Evolutionary conservation across 306 rosid genomes (phyloP).

Genomic region (Prunus fruticosa): DNA sequence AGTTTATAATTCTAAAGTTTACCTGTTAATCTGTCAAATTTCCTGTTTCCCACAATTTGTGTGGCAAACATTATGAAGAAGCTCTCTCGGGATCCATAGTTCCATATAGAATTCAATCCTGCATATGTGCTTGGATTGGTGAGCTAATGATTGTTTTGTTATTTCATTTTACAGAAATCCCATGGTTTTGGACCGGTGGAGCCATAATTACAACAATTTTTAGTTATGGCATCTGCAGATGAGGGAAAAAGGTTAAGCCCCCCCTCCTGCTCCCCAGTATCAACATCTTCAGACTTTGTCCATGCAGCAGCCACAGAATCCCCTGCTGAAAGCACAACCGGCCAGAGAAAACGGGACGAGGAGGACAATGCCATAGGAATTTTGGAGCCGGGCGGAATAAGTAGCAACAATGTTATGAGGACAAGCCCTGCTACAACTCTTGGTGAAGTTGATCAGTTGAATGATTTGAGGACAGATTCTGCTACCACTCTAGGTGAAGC

Average conservation of each 20-base stretch:
- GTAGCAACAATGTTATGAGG: neutral
- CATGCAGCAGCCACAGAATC: neutral
- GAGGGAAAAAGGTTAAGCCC: conserved; percentile 9
- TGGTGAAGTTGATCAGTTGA: conserved; percentile 10
- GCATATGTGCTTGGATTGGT: neutral
- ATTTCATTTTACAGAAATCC: neutral
- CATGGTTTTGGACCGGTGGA: conserved; percentile 20
- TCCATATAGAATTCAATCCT: neutral
- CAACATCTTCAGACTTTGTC: conserved; percentile 19
- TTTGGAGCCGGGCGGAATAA: neutral
- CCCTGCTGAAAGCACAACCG: neutral
- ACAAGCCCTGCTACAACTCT: conserved; percentile 7
- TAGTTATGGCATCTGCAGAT: conserved; percentile 30
- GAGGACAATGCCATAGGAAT: neutral
- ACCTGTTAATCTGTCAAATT: too few relatives aligned
- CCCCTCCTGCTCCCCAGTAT: neutral
- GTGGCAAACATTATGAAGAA: neutral
- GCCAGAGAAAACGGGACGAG: neutral
- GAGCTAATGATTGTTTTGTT: neutral
- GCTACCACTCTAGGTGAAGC: neutral
- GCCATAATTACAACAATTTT: conserved; percentile 12
- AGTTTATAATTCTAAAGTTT: neutral
- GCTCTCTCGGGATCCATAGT: neutral
- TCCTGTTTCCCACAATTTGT: neutral
- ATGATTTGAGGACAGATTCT: neutral